Evolutionary conservation across 441 rosid genomes (phyloP), one percentile per base, ranked within the genome.

Genomic region (Corymbia calophylla): DNA sequence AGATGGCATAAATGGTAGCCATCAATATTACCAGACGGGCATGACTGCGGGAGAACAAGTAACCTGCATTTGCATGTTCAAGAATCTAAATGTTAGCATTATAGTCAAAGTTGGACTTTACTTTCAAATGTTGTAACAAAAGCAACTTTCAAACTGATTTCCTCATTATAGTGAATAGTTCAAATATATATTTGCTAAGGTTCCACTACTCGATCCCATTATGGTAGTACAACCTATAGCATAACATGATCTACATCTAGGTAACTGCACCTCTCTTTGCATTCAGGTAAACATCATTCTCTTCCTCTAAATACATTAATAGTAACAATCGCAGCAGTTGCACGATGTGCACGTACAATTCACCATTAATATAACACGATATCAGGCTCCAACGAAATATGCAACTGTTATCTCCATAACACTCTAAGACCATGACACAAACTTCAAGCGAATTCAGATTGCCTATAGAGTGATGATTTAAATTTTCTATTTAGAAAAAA

Each of bases 41-140:
- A 94, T 97, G 98, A 91, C 94, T 97, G 82, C 95, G 92, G 90
- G 99, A 97, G 95, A 98, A 96, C 90, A 98, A 93, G 92, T 97
- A 98, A 91, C 97, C 99, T 98, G 98, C 96, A 91, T 86, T 91
- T 92, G 82, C 87, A 89, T 44, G 66, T 54, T 32, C 92, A 81
- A 90, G 88, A 89, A 91, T 48, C 51, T 27, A 44, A 77, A 77
- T 15, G 7, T 77, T 48, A 77, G 84, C 84, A 77, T 44, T 77
- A 44, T 77, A 44, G 53, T 44, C 51, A 77, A 73, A 44, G 53
- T 23, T 77, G 84, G 51, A 14, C 84, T 44, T 77, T 44, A 44
- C 51, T 44, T 77, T 77, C 44, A 77, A 70, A 77, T 7, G 53
- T 44, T 23, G 10, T 44, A 77, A 77, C 53, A 23, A 39, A 77